Conservation (phyloP, 2,329 filamentous ascomycete genomes). For the Fusarium irregulare region DNA sequence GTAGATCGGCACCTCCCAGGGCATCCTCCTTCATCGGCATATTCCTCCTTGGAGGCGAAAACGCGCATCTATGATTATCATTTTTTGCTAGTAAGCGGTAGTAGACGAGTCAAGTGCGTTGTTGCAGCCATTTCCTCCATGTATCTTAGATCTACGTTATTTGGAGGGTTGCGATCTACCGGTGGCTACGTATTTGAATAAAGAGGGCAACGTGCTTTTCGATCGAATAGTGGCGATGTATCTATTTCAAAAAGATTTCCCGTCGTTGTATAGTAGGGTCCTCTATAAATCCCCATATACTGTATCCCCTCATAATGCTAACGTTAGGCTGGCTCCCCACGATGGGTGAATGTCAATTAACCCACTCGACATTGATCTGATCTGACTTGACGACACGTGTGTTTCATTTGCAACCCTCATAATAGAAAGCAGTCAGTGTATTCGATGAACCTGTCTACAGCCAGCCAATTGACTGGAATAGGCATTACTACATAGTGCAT, state of each 20-base stretch:
- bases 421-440: constrained; percentile 25
- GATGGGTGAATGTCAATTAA: constrained; percentile 32
- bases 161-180: constrained; percentile 37
- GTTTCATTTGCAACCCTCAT: constrained; percentile 10
- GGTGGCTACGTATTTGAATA: constrained; percentile 14
- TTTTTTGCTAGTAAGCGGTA: background rate
- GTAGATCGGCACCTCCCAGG: constrained; percentile 35
- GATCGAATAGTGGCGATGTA: constrained; percentile 18
- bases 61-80: constrained; percentile 25
- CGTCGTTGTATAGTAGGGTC: constrained; percentile 10
- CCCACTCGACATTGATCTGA: constrained; percentile 27
- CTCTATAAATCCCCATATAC: constrained; percentile 11
- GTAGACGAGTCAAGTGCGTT: constrained; percentile 19
- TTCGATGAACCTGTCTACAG: background rate
- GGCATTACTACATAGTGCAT: background rate
- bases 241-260: background rate
- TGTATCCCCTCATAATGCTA: constrained; percentile 14
- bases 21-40: constrained; percentile 34
- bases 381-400: constrained; percentile 24
- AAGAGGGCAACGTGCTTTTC: background rate
- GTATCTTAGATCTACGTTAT: constrained; percentile 34
- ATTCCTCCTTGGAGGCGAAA: constrained; percentile 32
- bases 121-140: constrained; percentile 16
- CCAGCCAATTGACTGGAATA: constrained; percentile 25
- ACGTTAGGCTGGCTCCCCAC: constrained; percentile 3